These are phyloP conservation scores for Hypsizygus marmoreus DNA, from an alignment of 768 basidiomycete species.

Conservation along the genomic window DNA sequence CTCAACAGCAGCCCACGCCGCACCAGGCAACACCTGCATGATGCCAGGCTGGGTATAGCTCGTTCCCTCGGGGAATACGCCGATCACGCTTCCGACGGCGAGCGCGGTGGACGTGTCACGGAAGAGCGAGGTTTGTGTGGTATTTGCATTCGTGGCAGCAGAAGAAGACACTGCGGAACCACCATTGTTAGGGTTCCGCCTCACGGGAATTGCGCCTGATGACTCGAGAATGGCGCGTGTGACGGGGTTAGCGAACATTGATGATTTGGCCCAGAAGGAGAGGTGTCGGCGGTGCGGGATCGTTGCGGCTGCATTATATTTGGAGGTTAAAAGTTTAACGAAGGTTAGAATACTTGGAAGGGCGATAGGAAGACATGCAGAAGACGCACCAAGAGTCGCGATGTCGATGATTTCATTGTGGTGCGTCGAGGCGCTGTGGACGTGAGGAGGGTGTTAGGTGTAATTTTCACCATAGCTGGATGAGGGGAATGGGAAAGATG, in stretches of 20 bases:
- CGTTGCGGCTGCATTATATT: slow-evolving; percentile 41
- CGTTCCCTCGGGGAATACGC: slow-evolving; percentile 70
- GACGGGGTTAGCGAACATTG: slow-evolving; percentile 62
- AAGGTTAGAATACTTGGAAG: not conserved
- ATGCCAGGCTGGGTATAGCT: slow-evolving; percentile 50
- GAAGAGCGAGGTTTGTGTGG: slow-evolving; percentile 52
- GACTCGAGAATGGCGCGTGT: slow-evolving; percentile 53
- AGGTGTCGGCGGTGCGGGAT: slow-evolving; percentile 61
- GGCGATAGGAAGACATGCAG: not conserved
- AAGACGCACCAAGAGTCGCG: slow-evolving; percentile 39
- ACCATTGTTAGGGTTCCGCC: slow-evolving; percentile 54
- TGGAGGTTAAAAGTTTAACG: not conserved
- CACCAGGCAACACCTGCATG: slow-evolving; percentile 58
- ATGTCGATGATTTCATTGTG: slow-evolving; percentile 73
- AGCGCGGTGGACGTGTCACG: slow-evolving; percentile 56
- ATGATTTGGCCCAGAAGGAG: slow-evolving; percentile 74
- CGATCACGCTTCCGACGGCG: slow-evolving; percentile 55
- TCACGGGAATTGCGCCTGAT: slow-evolving; percentile 74
- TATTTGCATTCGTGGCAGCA: slow-evolving; percentile 1
- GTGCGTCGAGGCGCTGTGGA: slow-evolving; percentile 56
- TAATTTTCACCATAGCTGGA: no score
- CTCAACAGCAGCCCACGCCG: slow-evolving; percentile 73
- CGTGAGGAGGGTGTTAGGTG: no score
- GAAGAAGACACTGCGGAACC: slow-evolving; percentile 6
- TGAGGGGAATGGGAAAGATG: no score